phyloP scores from a whole-genome alignment of 768 basidiomycete species.

The Leucocoprinus sp. region DNA sequence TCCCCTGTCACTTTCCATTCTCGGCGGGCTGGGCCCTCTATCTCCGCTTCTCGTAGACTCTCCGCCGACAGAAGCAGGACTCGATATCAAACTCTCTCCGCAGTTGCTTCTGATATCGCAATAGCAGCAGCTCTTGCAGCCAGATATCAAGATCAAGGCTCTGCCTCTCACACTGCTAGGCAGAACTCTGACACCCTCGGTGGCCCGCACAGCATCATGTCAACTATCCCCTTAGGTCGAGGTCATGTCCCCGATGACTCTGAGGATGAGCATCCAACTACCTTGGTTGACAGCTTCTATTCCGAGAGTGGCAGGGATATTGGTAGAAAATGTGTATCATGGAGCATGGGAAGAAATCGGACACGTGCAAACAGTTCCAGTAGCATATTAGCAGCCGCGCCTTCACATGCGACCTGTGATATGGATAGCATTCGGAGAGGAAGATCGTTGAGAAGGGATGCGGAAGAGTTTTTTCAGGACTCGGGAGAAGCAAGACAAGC shows the following conservation, averaged over 20 bases:
- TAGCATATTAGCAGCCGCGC: conserved; percentile 25
- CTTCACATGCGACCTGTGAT: conserved; percentile 15
- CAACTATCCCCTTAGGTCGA: conserved; percentile 8
- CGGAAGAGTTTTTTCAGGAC: conserved; percentile 17
- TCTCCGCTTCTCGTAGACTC: conserved; percentile 32
- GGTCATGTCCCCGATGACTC: conserved; percentile 25
- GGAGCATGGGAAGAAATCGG: conserved; percentile 51
- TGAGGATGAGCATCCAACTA: conserved; percentile 44
- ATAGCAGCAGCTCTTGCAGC: conserved; percentile 63
- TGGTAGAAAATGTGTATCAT: conserved; percentile 50
- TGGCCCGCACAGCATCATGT: conserved; percentile 3
- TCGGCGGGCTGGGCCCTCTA: conserved; percentile 20
- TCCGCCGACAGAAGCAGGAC: conserved; percentile 47
- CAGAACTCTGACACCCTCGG: conserved; percentile 5
- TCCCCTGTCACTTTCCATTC: conserved; percentile 29
- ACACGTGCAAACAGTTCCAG: conserved; percentile 40
- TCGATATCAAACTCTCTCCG: conserved; percentile 62
- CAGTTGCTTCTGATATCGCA: conserved; percentile 65
- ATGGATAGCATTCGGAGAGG: conserved; percentile 22
- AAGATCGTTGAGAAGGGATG: conserved; percentile 34
- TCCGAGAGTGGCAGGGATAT: conserved; percentile 53
- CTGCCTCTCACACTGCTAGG: conserved; percentile 2
- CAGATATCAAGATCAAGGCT: conserved; percentile 31
- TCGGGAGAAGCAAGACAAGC: conserved; percentile 13
- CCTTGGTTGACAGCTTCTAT: conserved; percentile 67